These are phyloP conservation scores for Malassezia equina DNA, from an alignment of 1,284 basidiomycete genomes.

Conservation along the genomic window DNA sequence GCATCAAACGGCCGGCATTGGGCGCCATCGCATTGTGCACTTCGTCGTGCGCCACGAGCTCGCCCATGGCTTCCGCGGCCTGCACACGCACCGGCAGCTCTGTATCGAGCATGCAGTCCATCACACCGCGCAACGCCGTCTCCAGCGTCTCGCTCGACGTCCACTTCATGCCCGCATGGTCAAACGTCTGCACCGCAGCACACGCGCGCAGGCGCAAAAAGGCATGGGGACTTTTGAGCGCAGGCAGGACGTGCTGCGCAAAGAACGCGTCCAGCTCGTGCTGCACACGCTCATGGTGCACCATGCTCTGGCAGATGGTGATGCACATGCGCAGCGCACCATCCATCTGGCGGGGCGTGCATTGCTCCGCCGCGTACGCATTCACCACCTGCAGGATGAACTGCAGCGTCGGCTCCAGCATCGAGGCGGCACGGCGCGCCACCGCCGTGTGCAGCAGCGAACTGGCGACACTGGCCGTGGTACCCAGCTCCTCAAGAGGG, in stretches of 20 bases:
- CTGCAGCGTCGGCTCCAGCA: slow-evolving; percentile 38
- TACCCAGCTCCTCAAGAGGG: slow-evolving; percentile 38
- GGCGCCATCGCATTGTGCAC: slow-evolving; percentile 65
- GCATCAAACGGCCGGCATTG: slow-evolving; percentile 74
- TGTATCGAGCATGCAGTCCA: slow-evolving; percentile 52
- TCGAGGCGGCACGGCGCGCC: slow-evolving; percentile 33
- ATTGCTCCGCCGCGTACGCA: slow-evolving; percentile 25
- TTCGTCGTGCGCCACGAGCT: slow-evolving; percentile 61
- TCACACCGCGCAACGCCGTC: slow-evolving; percentile 38
- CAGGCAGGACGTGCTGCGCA: slow-evolving; percentile 38
- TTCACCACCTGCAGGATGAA: slow-evolving; percentile 42
- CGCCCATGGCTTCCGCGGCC: slow-evolving; percentile 68
- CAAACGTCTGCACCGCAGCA: slow-evolving; percentile 37
- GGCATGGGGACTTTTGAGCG: slow-evolving; percentile 31
- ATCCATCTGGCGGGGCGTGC: slow-evolving; percentile 36
- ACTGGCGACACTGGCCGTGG: slow-evolving; percentile 25
- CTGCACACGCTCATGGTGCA: slow-evolving; percentile 32
- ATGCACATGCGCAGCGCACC: slow-evolving; percentile 40
- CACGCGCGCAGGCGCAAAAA: slow-evolving; percentile 41
- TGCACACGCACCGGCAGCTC: slow-evolving; percentile 76
- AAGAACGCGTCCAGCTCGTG: slow-evolving; percentile 39
- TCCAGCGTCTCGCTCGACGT: slow-evolving; percentile 30
- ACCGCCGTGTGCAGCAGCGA: slow-evolving; percentile 20
- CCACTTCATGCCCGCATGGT: slow-evolving; percentile 40
- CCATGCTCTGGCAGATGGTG: slow-evolving; percentile 34